These are phyloP conservation scores for Nicotiana tabacum DNA, from an alignment of 257 asterid species.

Conservation along the genomic window DNA sequence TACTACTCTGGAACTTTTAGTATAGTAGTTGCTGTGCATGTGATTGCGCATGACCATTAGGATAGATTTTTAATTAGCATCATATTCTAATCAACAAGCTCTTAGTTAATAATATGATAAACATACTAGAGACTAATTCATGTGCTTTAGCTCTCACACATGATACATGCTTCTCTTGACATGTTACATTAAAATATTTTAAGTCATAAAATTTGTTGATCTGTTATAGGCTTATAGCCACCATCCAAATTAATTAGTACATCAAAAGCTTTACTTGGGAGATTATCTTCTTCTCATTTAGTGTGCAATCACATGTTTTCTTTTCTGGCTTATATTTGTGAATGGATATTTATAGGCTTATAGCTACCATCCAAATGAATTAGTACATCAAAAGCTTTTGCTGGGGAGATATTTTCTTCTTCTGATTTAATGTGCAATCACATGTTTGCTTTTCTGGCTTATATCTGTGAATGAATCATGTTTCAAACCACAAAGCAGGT, in stretches of 20 bases:
- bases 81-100: neutral
- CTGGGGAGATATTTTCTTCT: neutral
- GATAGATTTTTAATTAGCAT: neutral
- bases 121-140: neutral
- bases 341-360: neutral
- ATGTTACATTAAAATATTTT: neutral
- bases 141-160: neutral
- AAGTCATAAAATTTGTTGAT: neutral
- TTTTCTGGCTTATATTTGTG: neutral
- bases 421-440: neutral
- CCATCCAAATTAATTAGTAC: neutral
- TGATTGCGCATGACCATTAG: neutral
- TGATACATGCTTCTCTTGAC: neutral
- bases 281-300: neutral
- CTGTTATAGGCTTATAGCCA: neutral
- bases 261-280: neutral
- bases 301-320: neutral
- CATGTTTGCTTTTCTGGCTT: conserved; percentile 2
- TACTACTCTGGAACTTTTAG: neutral
- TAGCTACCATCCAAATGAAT: neutral
- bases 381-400: neutral
- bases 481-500: neutral
- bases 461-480: neutral
- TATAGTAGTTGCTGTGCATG: neutral
- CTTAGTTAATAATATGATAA: neutral